Evolutionary conservation across 73 alveolate species (phyloP).

Genomic region (Loxodes magnus): DNA sequence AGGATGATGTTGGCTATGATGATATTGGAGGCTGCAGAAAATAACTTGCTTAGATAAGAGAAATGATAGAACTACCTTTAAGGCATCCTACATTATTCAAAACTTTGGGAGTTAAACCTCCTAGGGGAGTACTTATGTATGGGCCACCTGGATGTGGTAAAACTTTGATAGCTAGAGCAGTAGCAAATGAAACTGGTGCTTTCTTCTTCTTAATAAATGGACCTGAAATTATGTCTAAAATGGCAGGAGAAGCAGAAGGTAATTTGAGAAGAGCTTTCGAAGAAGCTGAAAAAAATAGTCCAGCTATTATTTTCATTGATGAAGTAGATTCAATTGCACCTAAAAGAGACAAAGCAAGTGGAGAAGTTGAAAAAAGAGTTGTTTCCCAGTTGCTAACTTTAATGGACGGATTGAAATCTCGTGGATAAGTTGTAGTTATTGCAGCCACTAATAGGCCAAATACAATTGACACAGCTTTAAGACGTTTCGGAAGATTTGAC

Average conservation of each 20-base stretch:
- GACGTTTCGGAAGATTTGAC: conserved; percentile 96
- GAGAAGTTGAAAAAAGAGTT: conserved; percentile 59
- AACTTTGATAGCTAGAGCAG: conserved; percentile 90
- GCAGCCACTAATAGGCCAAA: conserved; percentile 96
- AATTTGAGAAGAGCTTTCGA: conserved; percentile 94
- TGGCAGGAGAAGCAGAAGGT: conserved; percentile 99
- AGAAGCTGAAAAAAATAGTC: conserved; percentile 91
- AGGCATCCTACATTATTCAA: conserved; percentile 71
- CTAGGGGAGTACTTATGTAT: conserved; percentile 79
- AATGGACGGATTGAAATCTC: conserved; percentile 77
- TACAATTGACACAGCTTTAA: conserved; percentile 87
- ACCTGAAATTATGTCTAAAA: conserved; percentile 88
- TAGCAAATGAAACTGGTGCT: conserved; percentile 90
- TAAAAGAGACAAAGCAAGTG: conserved; percentile 89
- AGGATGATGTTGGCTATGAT: conserved; percentile 87
- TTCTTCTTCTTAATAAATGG: conserved; percentile 76
- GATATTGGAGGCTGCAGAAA: conserved; percentile 99
- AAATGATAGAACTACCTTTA: conserved; percentile 79
- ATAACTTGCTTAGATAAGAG: conserved; percentile 87
- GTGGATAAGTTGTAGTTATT: conserved; percentile 80
- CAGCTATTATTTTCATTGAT: conserved; percentile 97
- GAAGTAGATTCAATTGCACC: conserved; percentile 98
- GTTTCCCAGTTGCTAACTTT: conserved; percentile 63
- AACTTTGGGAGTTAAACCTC: conserved; percentile 68
- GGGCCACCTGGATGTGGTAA: conserved; percentile 98